Evolutionary conservation across 345 rosid genomes (phyloP).

Genomic region (Citropsis articulata): DNA sequence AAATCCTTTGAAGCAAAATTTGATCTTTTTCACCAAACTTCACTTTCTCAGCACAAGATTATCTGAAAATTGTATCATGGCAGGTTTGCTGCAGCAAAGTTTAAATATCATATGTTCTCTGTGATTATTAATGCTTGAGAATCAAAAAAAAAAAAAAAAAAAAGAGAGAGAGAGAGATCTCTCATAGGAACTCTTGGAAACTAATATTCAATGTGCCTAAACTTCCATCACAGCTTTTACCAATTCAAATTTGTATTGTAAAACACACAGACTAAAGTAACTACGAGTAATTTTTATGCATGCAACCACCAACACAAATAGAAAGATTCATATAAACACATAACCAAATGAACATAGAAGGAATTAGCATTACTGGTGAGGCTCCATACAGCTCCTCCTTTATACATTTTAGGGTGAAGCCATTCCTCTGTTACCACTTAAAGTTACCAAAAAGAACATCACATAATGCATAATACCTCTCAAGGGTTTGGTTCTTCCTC

Average conservation of each 20-base stretch:
- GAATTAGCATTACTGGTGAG: not conserved
- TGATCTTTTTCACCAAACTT: not conserved
- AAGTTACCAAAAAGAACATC: not conserved
- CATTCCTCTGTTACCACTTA: not conserved
- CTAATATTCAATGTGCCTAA: not conserved
- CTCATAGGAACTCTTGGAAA: not conserved
- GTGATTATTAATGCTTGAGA: not conserved
- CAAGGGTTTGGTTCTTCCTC: constrained; percentile 84
- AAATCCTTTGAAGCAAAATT: not conserved
- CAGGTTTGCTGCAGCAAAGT: not conserved
- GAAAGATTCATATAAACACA: not conserved
- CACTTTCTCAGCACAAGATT: not conserved
- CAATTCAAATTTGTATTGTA: not conserved
- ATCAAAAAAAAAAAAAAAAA: not conserved
- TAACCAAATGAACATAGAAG: not conserved
- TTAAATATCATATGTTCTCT: not conserved
- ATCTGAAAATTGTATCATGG: not conserved
- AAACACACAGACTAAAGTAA: not conserved
- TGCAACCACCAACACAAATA: not conserved
- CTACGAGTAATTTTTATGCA: not conserved
- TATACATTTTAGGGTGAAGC: not conserved
- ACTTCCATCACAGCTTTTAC: not conserved
- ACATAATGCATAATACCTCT: constrained; percentile 46
- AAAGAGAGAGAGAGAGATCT: not conserved
- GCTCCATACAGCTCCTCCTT: not conserved